Percentiles rank a stretch among this genome's conserved stretches.
These are phyloP conservation scores for Pichia californica DNA, from an alignment of 805 yeast species.

Conservation along the genomic window DNA sequence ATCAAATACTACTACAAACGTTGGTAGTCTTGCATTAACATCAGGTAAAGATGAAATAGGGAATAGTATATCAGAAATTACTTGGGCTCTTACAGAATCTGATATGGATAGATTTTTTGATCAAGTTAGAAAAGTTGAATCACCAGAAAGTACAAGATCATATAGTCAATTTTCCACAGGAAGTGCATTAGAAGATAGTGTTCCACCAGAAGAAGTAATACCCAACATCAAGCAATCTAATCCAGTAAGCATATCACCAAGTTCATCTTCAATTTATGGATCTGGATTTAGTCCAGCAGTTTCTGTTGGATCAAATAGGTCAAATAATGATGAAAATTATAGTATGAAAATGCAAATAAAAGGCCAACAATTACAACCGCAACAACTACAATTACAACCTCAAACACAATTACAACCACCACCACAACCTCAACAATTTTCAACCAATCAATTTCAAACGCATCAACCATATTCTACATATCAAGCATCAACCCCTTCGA, in stretches of 20 bases:
- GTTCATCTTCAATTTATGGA: too few species aligned
- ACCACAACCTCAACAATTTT: not conserved
- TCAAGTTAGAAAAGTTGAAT: conserved; percentile 34
- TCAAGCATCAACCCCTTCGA: too few species aligned
- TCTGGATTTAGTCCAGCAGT: too few species aligned
- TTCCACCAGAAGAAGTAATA: not conserved
- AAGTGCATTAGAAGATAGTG: not conserved
- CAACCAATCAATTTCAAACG: not conserved
- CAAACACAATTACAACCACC: not conserved
- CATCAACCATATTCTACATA: not conserved
- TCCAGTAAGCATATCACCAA: too few species aligned
- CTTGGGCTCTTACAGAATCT: conserved; percentile 32
- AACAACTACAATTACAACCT: not conserved
- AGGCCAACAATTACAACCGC: not conserved
- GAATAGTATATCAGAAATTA: not conserved
- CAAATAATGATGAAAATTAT: too few species aligned
- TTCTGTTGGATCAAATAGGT: too few species aligned
- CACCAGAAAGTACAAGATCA: conserved; percentile 23
- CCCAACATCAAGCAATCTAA: too few species aligned
- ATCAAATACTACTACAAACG: not conserved
- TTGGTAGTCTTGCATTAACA: not conserved
- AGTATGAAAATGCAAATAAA: too few species aligned
- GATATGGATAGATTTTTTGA: conserved; percentile 43
- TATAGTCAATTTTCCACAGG: conserved; percentile 4
- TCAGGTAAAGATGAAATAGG: not conserved